Base-by-base conservation (phyloP, 1,139 yeast species). In the Suhomyces anneliseae region DNA sequence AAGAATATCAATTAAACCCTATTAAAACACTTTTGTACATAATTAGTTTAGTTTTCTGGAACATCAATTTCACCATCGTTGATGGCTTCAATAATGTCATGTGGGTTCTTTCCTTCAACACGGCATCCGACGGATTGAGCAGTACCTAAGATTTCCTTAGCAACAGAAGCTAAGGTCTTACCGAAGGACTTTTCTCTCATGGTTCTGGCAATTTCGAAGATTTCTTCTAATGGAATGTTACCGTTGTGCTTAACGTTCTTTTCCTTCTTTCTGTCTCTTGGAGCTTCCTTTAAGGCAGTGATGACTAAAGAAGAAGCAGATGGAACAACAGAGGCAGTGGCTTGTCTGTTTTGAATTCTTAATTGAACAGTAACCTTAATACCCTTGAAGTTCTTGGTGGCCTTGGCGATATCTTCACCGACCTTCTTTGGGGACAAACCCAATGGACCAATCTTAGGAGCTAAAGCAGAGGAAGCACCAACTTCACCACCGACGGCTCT, bases 401-500 rank as follows among this genome's bases (percentile, higher is more conserved):
- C 99, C 87, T 95, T 95, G 79, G 99, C 99, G 70, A 93, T 93
- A 77, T 93, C 99, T 81, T 93, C 99, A 90, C 99, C 99, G 72
- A 95, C 97, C 88, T 93, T 93, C 96, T 93, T 93, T 84, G 99
- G 98, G 58, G 98, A 92, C 70, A 93, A 85, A 90, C 99, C 99
- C 74, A 93, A 90, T 68, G 99, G 99, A 88, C 99, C 99, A 74
- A 93, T 93, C 90, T 93, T 93, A 76, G 99, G 99, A 68, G 99
- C 99, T 72, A 95, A 88, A 62, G 99, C 97, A 63, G 99, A 89
- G 59, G 99, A 92, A 72, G 98, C 97, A 84, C 98, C 99, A 70
- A 95, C 96, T 85, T 93, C 99, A 85, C 99, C 99, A 87, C 99
- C 99, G 66, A 92, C 95, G 79, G 99, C 98, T 88, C 99, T 90